Percentiles rank a stretch among this genome's conserved stretches.
Evolutionary conservation across 768 basidiomycete genomes (phyloP).

Genomic region (Tulasnella sp.): DNA sequence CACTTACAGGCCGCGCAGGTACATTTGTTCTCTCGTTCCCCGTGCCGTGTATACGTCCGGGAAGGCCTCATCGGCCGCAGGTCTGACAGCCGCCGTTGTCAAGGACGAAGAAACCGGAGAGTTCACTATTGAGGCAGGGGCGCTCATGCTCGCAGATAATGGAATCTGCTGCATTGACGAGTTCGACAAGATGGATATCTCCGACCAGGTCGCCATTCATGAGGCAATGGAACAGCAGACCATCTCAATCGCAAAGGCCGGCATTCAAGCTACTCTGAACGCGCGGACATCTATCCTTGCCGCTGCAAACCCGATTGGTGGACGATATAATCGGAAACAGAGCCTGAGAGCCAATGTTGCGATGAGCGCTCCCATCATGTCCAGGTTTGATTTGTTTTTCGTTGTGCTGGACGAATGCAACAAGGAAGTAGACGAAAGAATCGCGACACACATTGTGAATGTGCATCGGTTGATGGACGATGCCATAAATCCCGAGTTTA

Average conservation of each 20-base stretch:
- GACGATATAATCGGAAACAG: slow-evolving; percentile 92
- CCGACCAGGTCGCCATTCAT: slow-evolving; percentile 98
- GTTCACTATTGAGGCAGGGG: slow-evolving; percentile 98
- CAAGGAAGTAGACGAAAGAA: slow-evolving; percentile 81
- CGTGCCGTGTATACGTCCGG: slow-evolving; percentile 98
- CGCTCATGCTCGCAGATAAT: slow-evolving; percentile 98
- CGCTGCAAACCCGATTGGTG: slow-evolving; percentile 95
- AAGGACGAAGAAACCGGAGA: slow-evolving; percentile 98
- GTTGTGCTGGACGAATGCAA: slow-evolving; percentile 97
- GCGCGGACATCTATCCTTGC: slow-evolving; percentile 96
- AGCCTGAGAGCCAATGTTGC: slow-evolving; percentile 84
- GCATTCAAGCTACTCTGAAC: slow-evolving; percentile 96
- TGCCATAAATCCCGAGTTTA: slow-evolving; percentile 93
- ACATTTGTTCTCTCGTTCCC: slow-evolving; percentile 94
- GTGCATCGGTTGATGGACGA: slow-evolving; percentile 93
- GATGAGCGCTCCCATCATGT: slow-evolving; percentile 99
- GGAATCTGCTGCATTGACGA: slow-evolving; percentile 99
- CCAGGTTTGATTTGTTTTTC: slow-evolving; percentile 96
- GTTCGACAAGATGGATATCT: slow-evolving; percentile 99
- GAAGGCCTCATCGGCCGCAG: slow-evolving; percentile 98
- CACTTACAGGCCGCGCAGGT: slow-evolving; percentile 40
- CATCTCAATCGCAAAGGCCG: slow-evolving; percentile 97
- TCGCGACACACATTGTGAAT: slow-evolving; percentile 95
- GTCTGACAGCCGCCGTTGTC: slow-evolving; percentile 96
- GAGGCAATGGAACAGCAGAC: slow-evolving; percentile 99